Evolutionary conservation across 2,329 filamentous ascomycete genomes (phyloP), one percentile per base, ranked within the genome.

Genomic region (Capronia americana): DNA sequence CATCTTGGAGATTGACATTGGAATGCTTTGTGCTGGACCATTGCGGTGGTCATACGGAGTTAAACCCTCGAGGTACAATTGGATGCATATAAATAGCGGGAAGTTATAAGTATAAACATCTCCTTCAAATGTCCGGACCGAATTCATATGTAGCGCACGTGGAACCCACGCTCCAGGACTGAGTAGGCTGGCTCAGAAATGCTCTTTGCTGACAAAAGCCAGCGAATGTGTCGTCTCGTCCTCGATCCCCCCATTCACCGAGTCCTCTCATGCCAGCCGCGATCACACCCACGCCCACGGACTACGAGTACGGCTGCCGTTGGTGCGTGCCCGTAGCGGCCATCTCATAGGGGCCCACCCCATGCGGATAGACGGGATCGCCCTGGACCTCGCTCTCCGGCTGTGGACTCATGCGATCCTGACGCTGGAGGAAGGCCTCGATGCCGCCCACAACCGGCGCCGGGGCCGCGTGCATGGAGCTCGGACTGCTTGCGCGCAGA

Each of bases 341-440:
- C 59, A 62, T 62, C 28, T 62, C 59, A 32, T 44, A 62, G 4
- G 59, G 59, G 1, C 59, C 41, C 20, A 38, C 30, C 10, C 24
- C 24, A 3, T 23, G 23, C n/a, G 7, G 23, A 51, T 26, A 23
- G 50, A n/a, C 24, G 23, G 8, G 28, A 28, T 55, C 50, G 38
- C 63, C 38, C 20, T n/a, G 23, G 10, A 41, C 34, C 59, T 65
- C 63, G 30, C 28, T 46, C 63, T 65, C 57, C 3, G 64, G 64
- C 38, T 59, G 48, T 2, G 64, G 64, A 48, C 64, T 66, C 58
- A 62, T 66, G 20, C 58, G 59, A 1, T n/a, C 28, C 26, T 66
- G 64, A 10, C 64, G 57, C 46, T 66, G 64, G 7, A 66, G 53
- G 53, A 66, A 66, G 11, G 57, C 64, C 28, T 62, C 57, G 44